phyloP scores from a whole-genome alignment of 2,329 filamentous ascomycete genomes.

The Volutella citrinella region DNA sequence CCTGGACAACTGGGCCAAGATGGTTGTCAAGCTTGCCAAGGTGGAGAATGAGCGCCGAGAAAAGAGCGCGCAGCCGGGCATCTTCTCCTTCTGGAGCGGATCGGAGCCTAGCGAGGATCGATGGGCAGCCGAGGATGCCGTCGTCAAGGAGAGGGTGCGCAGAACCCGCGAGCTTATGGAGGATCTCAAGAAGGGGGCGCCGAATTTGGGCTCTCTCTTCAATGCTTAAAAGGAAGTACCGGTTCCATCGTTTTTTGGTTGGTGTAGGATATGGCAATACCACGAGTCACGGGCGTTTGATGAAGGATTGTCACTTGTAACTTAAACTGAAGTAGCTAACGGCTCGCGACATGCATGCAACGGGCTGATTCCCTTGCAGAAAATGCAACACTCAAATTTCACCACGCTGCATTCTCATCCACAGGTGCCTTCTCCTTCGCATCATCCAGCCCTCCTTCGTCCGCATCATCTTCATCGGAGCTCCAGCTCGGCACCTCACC shows the following conservation, averaged over 20 bases:
- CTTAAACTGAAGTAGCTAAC: no score
- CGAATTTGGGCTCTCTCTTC: slow-evolving; percentile 36
- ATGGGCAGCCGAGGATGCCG: slow-evolving; percentile 54
- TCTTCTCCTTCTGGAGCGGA: slow-evolving; percentile 37
- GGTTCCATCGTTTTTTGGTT: slow-evolving; percentile 6
- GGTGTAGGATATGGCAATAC: slow-evolving; percentile 5
- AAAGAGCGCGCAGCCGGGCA: slow-evolving; percentile 25
- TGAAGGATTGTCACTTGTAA: slow-evolving; percentile 16
- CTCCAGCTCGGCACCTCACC: slow-evolving; percentile 23
- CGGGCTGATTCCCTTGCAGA: slow-evolving; percentile 15
- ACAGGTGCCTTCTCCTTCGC: neutral
- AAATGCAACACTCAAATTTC: slow-evolving; percentile 12
- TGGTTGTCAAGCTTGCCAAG: slow-evolving; percentile 65
- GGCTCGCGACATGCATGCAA: no score
- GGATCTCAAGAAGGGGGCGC: slow-evolving; percentile 38
- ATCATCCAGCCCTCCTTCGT: slow-evolving; percentile 1
- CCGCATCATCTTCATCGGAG: slow-evolving; percentile 20
- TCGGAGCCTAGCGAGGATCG: slow-evolving; percentile 38
- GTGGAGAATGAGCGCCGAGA: slow-evolving; percentile 44
- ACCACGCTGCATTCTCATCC: neutral
- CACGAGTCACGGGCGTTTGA: slow-evolving; percentile 4
- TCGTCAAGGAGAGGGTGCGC: slow-evolving; percentile 50
- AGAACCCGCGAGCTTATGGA: slow-evolving; percentile 53
- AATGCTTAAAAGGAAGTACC: slow-evolving; percentile 32
- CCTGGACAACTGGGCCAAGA: slow-evolving; percentile 77